These are phyloP conservation scores for Blepharisma undulans DNA, from an alignment of 169 alveolate genomes.

Conservation along the genomic window DNA sequence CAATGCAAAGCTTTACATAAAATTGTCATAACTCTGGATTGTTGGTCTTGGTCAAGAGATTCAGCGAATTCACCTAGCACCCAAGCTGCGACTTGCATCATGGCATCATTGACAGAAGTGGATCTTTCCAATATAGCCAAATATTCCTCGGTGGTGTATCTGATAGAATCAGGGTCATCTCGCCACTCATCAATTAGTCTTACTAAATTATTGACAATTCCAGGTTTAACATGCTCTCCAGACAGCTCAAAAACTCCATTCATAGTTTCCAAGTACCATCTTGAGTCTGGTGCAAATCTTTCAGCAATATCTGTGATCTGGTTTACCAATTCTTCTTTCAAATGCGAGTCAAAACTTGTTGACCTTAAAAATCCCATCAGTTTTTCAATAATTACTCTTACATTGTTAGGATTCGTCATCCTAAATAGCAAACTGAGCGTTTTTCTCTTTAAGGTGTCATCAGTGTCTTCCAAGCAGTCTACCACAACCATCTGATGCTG, in stretches of 20 bases:
- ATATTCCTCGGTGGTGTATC: background rate
- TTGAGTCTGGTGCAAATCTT: constrained; percentile 87
- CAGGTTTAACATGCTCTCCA: constrained; percentile 84
- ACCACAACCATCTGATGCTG: constrained; percentile 93
- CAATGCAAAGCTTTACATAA: background rate
- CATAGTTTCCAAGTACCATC: constrained; percentile 88
- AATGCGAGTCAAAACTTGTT: constrained; percentile 78
- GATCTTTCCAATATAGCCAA: background rate
- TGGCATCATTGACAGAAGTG: background rate
- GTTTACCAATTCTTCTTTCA: constrained; percentile 84
- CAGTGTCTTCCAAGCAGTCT: constrained; percentile 95
- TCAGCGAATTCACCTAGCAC: constrained; percentile 35
- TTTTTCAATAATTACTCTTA: constrained; percentile 90
- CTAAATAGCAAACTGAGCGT: constrained; percentile 91
- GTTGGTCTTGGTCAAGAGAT: background rate
- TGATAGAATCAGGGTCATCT: constrained; percentile 14
- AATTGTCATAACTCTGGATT: background rate
- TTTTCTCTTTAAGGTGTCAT: constrained; percentile 93
- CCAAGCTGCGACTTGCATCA: constrained; percentile 27
- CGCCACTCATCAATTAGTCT: constrained; percentile 80
- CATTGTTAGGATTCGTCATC: constrained; percentile 94
- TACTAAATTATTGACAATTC: constrained; percentile 82
- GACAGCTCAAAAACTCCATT: constrained; percentile 85
- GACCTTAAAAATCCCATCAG: constrained; percentile 85
- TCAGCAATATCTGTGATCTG: constrained; percentile 87